Evolutionary conservation across 2,329 filamentous ascomycete species (phyloP).

Genomic region (Aspergillus fumigatus): DNA sequence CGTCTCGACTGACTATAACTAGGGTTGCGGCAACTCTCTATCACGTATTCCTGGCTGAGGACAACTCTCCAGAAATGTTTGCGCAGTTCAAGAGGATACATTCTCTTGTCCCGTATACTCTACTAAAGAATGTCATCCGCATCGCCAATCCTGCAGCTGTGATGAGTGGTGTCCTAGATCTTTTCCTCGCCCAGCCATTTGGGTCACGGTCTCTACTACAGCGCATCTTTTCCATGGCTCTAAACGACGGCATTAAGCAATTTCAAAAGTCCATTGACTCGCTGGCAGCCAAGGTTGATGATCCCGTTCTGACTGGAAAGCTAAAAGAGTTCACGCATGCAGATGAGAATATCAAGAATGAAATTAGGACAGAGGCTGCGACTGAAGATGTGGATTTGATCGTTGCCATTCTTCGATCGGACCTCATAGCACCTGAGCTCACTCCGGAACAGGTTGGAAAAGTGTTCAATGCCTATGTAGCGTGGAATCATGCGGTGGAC

Average conservation of each 20-base stretch:
- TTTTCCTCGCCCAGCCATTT: constrained; percentile 94
- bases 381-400: constrained; percentile 76
- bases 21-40: constrained; percentile 90
- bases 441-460: constrained; percentile 71
- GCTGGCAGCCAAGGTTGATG: constrained; percentile 72
- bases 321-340: constrained; percentile 73
- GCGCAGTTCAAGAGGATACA: constrained; percentile 92
- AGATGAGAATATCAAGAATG: constrained; percentile 68
- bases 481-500: constrained; percentile 91
- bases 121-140: constrained; percentile 94
- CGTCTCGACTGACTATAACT: constrained; percentile 8
- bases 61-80: constrained; percentile 95
- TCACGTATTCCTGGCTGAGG: constrained; percentile 93
- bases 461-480: constrained; percentile 91
- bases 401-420: constrained; percentile 76
- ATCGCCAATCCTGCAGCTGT: constrained; percentile 95
- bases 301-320: constrained; percentile 73
- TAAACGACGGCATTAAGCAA: constrained; percentile 82
- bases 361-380: constrained; percentile 68
- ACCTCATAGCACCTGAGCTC: constrained; percentile 68
- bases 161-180: constrained; percentile 90
- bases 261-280: constrained; percentile 84
- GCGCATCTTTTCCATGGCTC: constrained; percentile 85
- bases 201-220: constrained; percentile 86
- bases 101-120: constrained; percentile 84